These are phyloP conservation scores for Moesziomyces globuligerus DNA, from an alignment of 1,284 basidiomycete species.

Conservation along the genomic window DNA sequence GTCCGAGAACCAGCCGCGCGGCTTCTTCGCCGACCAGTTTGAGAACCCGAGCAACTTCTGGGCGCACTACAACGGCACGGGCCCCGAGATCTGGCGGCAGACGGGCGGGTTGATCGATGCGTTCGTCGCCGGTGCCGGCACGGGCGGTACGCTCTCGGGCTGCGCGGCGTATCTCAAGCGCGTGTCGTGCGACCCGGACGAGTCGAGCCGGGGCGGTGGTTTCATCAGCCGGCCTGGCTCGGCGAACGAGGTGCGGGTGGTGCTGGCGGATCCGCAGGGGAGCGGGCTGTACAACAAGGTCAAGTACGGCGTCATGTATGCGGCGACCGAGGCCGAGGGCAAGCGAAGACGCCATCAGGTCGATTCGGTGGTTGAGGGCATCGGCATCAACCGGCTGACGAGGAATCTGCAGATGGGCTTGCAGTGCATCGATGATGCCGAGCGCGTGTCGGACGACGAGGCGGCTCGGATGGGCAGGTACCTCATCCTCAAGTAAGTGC, in stretches of 20 bases:
- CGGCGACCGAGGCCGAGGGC: constrained; percentile 88
- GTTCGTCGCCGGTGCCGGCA: constrained; percentile 96
- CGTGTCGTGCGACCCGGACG: constrained; percentile 58
- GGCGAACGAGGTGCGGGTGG: constrained; percentile 60
- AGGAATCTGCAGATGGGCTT: constrained; percentile 60
- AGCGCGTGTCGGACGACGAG: constrained; percentile 61
- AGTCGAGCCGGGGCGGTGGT: constrained; percentile 19
- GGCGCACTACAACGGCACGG: constrained; percentile 89
- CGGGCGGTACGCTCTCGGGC: constrained; percentile 93
- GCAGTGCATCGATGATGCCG: constrained; percentile 59
- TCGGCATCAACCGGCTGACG: constrained; percentile 72
- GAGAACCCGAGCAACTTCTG: constrained; percentile 88
- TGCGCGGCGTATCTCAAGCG: constrained; percentile 79
- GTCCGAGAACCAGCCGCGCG: constrained; percentile 52
- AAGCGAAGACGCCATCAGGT: constrained; percentile 87
- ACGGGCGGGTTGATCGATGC: constrained; percentile 83
- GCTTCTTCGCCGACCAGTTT: constrained; percentile 81
- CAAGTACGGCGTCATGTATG: constrained; percentile 85
- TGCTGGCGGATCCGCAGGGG: constrained; percentile 90
- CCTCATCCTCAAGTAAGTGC: constrained; percentile 51
- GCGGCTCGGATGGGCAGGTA: constrained; percentile 62
- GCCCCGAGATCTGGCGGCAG: constrained; percentile 94
- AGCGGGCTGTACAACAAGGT: constrained; percentile 92
- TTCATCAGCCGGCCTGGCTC: constrained; percentile 23
- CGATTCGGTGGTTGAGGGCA: constrained; percentile 71